These are phyloP conservation scores for Lentinula raphanica DNA, from an alignment of 768 basidiomycete genomes.

Conservation along the genomic window DNA sequence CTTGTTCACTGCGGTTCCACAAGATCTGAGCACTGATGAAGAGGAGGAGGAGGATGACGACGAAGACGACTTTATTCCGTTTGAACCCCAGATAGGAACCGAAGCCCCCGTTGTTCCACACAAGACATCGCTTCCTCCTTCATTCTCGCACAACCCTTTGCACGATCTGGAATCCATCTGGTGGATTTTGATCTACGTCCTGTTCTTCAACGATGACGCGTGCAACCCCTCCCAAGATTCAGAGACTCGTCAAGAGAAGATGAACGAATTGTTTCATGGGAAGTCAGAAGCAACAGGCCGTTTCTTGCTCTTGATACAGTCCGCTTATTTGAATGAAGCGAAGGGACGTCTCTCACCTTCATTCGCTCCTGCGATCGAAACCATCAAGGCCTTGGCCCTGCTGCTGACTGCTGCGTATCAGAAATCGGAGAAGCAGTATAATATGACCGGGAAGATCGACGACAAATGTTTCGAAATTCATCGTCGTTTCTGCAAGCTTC, in stretches of 20 bases:
- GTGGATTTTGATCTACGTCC: neutral
- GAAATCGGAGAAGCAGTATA: neutral
- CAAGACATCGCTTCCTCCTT: too few species aligned
- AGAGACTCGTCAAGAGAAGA: neutral
- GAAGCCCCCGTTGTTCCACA: neutral
- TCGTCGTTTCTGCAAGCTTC: neutral
- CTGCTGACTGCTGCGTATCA: neutral
- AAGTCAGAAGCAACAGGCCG: neutral
- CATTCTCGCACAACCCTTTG: neutral
- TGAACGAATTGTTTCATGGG: neutral
- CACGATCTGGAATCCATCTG: neutral
- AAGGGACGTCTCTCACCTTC: neutral
- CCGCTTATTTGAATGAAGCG: neutral
- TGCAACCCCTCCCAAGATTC: neutral
- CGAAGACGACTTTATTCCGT: neutral
- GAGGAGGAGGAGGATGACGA: neutral
- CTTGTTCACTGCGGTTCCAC: neutral
- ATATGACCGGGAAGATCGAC: neutral
- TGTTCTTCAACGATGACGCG: neutral
- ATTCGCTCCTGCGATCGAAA: neutral
- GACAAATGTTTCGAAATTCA: neutral
- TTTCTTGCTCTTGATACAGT: neutral
- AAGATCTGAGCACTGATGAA: neutral
- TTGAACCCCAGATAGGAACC: too few species aligned
- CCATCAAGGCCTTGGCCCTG: neutral